Base-by-base conservation (phyloP, 345 rosid species). In the Noccaea bulbosa region DNA sequence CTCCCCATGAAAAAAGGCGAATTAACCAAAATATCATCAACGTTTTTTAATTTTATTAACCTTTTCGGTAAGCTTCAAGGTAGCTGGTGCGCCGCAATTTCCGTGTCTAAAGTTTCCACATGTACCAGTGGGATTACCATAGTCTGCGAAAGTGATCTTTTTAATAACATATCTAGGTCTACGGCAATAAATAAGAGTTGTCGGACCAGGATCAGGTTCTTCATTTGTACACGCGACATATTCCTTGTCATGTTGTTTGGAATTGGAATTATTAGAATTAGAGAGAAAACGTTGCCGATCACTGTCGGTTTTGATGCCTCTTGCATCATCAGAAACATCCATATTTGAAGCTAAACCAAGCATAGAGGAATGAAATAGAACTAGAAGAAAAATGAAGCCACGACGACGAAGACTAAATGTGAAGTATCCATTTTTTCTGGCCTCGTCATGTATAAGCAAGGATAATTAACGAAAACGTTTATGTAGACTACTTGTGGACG, bases 61-160 rank as follows among this genome's bases (percentile, higher is more conserved):
- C 66, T 58, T 37, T 46, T 69, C 48, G 32, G 27, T 49, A 2
- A 69, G 4, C 6, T 38, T 38, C 66, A 69, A n/a, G 39, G 73
- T 57, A 24, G 56, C 38, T 17, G 7, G 30, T 46, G 73, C 3
- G 5, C 66, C 32, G 32, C 73, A 69, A 15, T 12, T 69, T 14
- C 73, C 66, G 16, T 2, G 73, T 57, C 9, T 47, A 58, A 58
- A 58, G 6, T 58, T 15, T 35, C 34, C 66, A 34, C 73, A 69
- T 15, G 44, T 48, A 38, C 73, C 73, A 15, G 38, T 22, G 22
- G 73, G 66, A 46, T 58, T 38, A 11, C 73, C 73, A 69, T 69
- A 69, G 3, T 47, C 73, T 24, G 73, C 66, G 39, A 69, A 69
- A 48, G 22, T 14, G 40, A 58, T 46, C 40, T 59, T 48, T 22